phyloP scores from a whole-genome alignment of 2,329 filamentous ascomycete species.

The Aspergillus ibericus region DNA sequence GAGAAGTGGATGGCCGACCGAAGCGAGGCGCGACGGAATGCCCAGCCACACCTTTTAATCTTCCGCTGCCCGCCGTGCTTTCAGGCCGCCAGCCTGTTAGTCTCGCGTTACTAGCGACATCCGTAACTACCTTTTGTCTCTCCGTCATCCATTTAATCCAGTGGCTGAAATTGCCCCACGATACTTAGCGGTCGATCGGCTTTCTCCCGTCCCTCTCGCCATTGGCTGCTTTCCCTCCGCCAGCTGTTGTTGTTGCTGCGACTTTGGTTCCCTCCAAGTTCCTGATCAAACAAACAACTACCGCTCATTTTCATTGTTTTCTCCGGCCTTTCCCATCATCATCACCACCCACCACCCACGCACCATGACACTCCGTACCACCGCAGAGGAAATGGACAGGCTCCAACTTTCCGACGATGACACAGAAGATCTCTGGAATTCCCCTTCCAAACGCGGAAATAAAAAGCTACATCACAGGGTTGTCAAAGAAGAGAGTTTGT shows the following conservation, averaged over 20 bases:
- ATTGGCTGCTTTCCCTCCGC: not conserved
- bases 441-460: slow-evolving; percentile 48
- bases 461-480: slow-evolving; percentile 33
- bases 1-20: not conserved
- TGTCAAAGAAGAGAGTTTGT: slow-evolving; percentile 40
- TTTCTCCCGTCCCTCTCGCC: not conserved
- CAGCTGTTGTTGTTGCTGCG: not conserved
- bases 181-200: not conserved
- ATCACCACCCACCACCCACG: not conserved
- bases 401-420: slow-evolving; percentile 56
- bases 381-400: slow-evolving; percentile 52
- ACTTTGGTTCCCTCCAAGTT: not conserved
- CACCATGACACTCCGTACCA: slow-evolving; percentile 35
- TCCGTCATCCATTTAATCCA: not conserved
- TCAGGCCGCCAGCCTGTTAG: not conserved
- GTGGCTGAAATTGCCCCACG: slow-evolving; percentile 6
- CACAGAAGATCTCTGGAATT: slow-evolving; percentile 59
- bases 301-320: not conserved
- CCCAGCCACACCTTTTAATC: not conserved
- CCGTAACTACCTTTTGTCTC: not conserved
- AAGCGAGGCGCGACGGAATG: slow-evolving; percentile 3
- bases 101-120: not conserved
- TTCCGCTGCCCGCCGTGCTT: not conserved
- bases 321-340: not conserved
- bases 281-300: not conserved